Evolutionary conservation across 495 filamentous ascomycete species (phyloP).

Genomic region (Aspergillus saccharolyticus): DNA sequence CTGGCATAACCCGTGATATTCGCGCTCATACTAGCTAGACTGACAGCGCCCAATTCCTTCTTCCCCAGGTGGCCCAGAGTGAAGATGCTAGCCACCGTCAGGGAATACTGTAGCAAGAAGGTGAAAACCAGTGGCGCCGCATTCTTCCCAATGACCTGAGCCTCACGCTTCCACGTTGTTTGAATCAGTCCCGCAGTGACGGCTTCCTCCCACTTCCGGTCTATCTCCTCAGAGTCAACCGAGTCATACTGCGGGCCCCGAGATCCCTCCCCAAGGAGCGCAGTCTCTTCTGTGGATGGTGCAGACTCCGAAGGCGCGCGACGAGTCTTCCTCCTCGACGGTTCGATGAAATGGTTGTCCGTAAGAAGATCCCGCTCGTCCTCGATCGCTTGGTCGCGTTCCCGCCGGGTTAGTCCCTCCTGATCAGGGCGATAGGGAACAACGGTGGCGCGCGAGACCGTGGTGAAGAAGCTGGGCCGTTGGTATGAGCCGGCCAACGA

Average conservation of each 20-base stretch:
- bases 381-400: constrained; percentile 57
- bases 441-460: constrained; percentile 49
- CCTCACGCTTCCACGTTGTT: constrained; percentile 80
- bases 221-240: constrained; percentile 36
- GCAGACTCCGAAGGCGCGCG: constrained; percentile 4
- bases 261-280: constrained; percentile 37
- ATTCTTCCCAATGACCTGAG: constrained; percentile 59
- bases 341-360: constrained; percentile 65
- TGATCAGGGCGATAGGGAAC: constrained; percentile 41
- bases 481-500: constrained; percentile 67
- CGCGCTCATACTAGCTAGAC: constrained; percentile 62
- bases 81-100: constrained; percentile 67
- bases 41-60: constrained; percentile 59
- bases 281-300: constrained; percentile 41
- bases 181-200: constrained; percentile 67
- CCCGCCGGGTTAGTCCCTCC: constrained; percentile 52
- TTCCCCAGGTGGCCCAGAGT: constrained; percentile 62
- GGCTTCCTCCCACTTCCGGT: constrained; percentile 73
- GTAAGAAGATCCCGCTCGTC: constrained; percentile 72
- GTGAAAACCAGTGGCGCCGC: constrained; percentile 64
- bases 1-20: constrained; percentile 67
- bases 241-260: constrained; percentile 22
- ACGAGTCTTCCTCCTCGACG: constrained; percentile 7
- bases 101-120: constrained; percentile 69
- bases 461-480: constrained; percentile 60